Evolutionary conservation across 257 asterid genomes (phyloP).

Genomic region (Solanum virginianum): DNA sequence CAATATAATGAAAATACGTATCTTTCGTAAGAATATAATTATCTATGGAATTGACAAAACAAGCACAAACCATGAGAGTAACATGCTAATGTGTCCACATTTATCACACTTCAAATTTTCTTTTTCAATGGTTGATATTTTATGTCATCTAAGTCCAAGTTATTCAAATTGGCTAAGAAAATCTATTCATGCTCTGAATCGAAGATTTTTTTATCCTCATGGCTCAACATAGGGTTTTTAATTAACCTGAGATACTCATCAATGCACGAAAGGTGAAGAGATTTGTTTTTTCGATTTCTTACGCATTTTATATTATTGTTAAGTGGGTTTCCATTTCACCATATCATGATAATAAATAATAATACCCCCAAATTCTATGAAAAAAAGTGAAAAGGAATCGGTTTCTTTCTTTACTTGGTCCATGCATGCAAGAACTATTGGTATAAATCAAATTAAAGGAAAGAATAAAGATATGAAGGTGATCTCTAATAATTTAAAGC

Average conservation of each 20-base stretch:
- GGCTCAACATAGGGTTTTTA: neutral
- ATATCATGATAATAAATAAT: neutral
- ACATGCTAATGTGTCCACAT: slow-evolving; percentile 7
- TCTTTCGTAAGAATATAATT: neutral
- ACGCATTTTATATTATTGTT: neutral
- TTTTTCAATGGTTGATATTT: neutral
- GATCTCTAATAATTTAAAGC: neutral
- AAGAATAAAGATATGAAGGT: neutral
- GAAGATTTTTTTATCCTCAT: neutral
- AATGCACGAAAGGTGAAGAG: neutral
- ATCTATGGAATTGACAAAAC: neutral
- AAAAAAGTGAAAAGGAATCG: neutral
- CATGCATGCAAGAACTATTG: neutral
- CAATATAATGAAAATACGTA: neutral
- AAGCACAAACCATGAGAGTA: neutral
- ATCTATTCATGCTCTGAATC: neutral
- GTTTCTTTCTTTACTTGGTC: neutral
- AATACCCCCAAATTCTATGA: neutral
- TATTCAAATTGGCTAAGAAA: neutral
- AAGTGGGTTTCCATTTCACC: neutral
- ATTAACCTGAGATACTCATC: neutral
- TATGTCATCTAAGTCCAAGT: no score
- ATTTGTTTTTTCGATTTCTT: neutral
- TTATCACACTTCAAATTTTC: neutral
- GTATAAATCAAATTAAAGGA: neutral